Base-by-base conservation (phyloP, 306 rosid species). In the Cotoneaster glaucophyllus region DNA sequence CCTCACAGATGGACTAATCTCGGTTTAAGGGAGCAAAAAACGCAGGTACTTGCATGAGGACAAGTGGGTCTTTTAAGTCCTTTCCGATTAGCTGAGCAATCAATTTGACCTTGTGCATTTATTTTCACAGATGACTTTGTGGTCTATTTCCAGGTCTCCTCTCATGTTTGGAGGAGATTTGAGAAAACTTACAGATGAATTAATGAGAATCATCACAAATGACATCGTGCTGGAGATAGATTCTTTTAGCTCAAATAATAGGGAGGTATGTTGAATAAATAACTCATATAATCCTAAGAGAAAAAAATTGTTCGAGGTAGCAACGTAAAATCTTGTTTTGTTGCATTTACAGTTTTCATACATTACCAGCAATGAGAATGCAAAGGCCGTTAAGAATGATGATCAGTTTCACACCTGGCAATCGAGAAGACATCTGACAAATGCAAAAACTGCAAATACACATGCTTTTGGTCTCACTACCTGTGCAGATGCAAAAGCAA, bases 111-210 rank as follows among this genome's bases (percentile, higher is more conserved):
- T 64, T 69, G 62, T 48, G 67, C 63, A 12, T 59, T 77, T 64
- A 24, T 62, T 70, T 72, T 84, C 66, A 61, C 90, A 95, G 99
- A 84, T 92, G 88, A 92, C 96, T 70, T 76, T 95, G 78, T 95
- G 99, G 97, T 83, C 92, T 68, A 82, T 95, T 83, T 91, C 99
- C 50, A 95, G 87, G 84, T 95, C 99, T 86, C 99, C 99, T 75
- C 88, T 95, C 66, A 95, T 92, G 97, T 95, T 71, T 84, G 99
- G 99, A 29, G 99, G 99, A 66, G 97, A 95, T 87, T 78, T 95
- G 84, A 86, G 97, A 79, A 88, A 84, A 54, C 82, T 92, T 5
- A 89, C 92, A 70, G 61, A 83, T 26, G 8, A 66, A 43, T 87
- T 97, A 44, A 84, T 50, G 54, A 77, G 76, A 65, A 58, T 92